These are phyloP conservation scores for Fusarium albosuccineum DNA, from an alignment of 2,329 filamentous ascomycete species.

Conservation along the genomic window DNA sequence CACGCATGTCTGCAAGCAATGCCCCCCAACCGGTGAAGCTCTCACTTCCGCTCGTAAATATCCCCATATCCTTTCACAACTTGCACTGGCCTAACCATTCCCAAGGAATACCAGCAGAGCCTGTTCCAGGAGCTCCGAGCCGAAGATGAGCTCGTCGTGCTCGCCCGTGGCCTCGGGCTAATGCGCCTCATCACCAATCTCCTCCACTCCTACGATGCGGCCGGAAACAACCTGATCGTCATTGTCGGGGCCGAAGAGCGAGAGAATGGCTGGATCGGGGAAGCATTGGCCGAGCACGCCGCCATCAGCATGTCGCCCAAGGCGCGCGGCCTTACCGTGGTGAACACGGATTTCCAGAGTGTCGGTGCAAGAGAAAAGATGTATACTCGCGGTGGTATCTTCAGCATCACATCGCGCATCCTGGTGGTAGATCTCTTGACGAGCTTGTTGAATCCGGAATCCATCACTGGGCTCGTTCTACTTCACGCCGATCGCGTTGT, in stretches of 20 bases:
- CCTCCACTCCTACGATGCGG: constrained; percentile 95
- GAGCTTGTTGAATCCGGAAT: constrained; percentile 82
- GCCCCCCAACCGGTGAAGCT: constrained; percentile 80
- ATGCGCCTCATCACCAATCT: constrained; percentile 95
- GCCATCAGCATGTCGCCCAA: constrained; percentile 86
- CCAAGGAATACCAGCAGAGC: constrained; percentile 91
- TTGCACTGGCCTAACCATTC: constrained; percentile 27
- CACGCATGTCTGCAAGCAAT: constrained; percentile 66
- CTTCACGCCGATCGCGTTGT: constrained; percentile 90
- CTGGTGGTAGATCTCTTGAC: constrained; percentile 93
- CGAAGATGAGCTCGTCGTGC: constrained; percentile 93
- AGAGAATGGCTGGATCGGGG: constrained; percentile 97
- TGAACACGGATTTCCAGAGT: constrained; percentile 94
- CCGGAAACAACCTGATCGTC: constrained; percentile 91
- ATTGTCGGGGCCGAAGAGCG: constrained; percentile 90
- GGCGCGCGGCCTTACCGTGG: constrained; percentile 86
- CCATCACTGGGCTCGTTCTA: constrained; percentile 87
- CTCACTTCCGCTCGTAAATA: constrained; percentile 71
- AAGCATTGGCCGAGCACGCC: constrained; percentile 94
- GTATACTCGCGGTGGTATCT: constrained; percentile 89
- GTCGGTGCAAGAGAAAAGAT: constrained; percentile 91
- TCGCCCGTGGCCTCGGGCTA: constrained; percentile 92
- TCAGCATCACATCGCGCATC: constrained; percentile 96
- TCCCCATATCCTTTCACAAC: background rate
- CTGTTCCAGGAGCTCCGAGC: constrained; percentile 90